Base-by-base conservation (phyloP, 2,329 filamentous ascomycete species). In the Lachnum nothofagi region DNA sequence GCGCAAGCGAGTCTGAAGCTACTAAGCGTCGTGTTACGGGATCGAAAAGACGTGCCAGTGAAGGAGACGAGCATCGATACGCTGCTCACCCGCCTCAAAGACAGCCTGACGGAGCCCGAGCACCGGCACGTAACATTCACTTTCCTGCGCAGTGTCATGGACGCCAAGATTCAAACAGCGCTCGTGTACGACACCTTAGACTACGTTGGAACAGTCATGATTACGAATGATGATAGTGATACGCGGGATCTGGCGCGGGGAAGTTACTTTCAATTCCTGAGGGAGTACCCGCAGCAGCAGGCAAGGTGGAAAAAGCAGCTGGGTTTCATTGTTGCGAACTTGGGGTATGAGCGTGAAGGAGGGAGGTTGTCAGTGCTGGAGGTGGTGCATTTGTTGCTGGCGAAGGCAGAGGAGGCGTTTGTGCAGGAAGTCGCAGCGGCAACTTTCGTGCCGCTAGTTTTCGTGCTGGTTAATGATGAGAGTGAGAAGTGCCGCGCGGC, bases 341-440 rank as follows among this genome's bases (percentile, higher is more conserved):
- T 98, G 56, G 85, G 91, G 51, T 98, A 96, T 66, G 82, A 91
- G 37, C 83, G 94, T 60, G 83, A 90, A 58, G 87, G 93, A 52
- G 93, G 93, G 23, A 80, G 94, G 31, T 76, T 95, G 52, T 96
- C 91, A 1, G 88, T 96, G 23, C 88, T 98, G 80, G 93, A 98
- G 68, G 82, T 91, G 3, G 76, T 96, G 39, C 85, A 95, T 63
- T 75, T 91, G 37, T 74, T 98, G n/a, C 74, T 97, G 19, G 83
- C 80, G 55, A 97, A 96, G 69, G 84, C 91, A 4, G 85, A 86
- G 0, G 80, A 89, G 33, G 86, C 90, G 22, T 81, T 91, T 39
- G 80, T 91, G 6, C 88, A 94, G 65, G 87, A 95, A 57, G 79
- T 95, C 27, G 77, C 88, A 0, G 80, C 81, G 1, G 86, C 82